Evolutionary conservation across 2,329 filamentous ascomycete species (phyloP), one percentile per base, ranked within the genome.

Genomic region (Gremmenia infestans): DNA sequence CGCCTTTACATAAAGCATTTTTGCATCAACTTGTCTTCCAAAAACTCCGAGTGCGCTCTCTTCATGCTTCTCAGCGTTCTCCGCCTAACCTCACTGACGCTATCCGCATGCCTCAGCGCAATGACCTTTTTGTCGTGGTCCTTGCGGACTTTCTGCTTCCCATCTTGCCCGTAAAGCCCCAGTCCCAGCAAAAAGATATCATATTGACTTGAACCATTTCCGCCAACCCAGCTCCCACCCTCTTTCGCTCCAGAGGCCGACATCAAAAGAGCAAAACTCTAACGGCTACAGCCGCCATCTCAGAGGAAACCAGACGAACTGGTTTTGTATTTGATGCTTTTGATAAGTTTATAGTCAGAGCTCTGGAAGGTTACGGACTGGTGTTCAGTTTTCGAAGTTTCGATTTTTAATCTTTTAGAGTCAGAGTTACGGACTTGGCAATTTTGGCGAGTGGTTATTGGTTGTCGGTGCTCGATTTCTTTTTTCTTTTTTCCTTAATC

Each of bases 141-240:
- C 11, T 50, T 22, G 8, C 60, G 56, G 5, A 68, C 50, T 35
- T 70, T 39, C 71, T 70, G 50, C 70, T 86, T 80, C 2, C 86
- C 75, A 0, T 74, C 68, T 0, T 74, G 72, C 0, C 81, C 73
- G 58, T 87, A 81, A 40, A 81, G 69, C 0, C 85, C 85, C 0
- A 82, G 75, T 17, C 79, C 76, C 64, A 88, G 79, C 22, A 89
- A 76, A 2, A 86, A 77, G 1, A 88, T 75, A 59, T 89, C 84
- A 66, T 89, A 89, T 63, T 89, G 85, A 64, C 84, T 76, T 17
- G 89, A 73, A 1, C 82, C 86, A 0, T 79, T 81, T 52, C 79
- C 82, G 48, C 85, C 85, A 56, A 83, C 76, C 76, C 85, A 88
- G 1, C 83, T 87, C 1, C 86, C 86, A 17, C 86, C 86, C 12